Conservation (phyloP, 345 rosid species). For the Gossypium raimondii region DNA sequence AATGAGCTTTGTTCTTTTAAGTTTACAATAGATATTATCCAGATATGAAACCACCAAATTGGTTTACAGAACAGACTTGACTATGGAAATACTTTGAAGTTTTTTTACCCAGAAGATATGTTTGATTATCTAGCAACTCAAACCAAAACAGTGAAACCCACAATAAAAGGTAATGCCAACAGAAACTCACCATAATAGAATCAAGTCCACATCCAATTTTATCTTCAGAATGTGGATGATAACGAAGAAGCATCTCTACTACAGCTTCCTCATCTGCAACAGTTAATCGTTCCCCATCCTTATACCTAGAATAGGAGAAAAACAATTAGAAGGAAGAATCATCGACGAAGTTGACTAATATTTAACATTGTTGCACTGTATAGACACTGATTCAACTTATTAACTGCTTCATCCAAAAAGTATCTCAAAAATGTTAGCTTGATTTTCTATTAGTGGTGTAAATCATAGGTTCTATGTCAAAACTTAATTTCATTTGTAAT, state of each 20-base stretch:
- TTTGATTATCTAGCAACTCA: not conserved
- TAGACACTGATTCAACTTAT: not conserved
- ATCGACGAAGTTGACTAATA: not conserved
- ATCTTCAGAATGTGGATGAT: slow-evolving; percentile 72
- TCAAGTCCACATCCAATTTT: slow-evolving; percentile 79
- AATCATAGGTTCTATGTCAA: not conserved
- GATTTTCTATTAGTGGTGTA: not conserved
- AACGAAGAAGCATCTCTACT: slow-evolving; percentile 60
- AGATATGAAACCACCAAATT: not conserved
- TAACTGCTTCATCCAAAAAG: not conserved
- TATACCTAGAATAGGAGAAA: slow-evolving; percentile 40
- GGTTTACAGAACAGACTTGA: not conserved
- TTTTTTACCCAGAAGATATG: no score
- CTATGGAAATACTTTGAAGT: not conserved
- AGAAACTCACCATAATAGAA: slow-evolving; percentile 57
- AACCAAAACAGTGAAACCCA: not conserved
- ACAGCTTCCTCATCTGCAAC: slow-evolving; percentile 58
- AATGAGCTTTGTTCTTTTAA: not conserved
- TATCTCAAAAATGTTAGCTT: not conserved
- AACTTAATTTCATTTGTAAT: not conserved
- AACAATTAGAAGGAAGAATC: not conserved
- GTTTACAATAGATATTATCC: not conserved
- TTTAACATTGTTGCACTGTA: not conserved
- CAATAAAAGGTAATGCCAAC: not conserved
- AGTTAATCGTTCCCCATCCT: slow-evolving; percentile 59